A percentile compares a stretch with the other conserved stretches of the same genome.
phyloP scores from a whole-genome alignment of 495 filamentous ascomycete species.

The Evernia prunastri region DNA sequence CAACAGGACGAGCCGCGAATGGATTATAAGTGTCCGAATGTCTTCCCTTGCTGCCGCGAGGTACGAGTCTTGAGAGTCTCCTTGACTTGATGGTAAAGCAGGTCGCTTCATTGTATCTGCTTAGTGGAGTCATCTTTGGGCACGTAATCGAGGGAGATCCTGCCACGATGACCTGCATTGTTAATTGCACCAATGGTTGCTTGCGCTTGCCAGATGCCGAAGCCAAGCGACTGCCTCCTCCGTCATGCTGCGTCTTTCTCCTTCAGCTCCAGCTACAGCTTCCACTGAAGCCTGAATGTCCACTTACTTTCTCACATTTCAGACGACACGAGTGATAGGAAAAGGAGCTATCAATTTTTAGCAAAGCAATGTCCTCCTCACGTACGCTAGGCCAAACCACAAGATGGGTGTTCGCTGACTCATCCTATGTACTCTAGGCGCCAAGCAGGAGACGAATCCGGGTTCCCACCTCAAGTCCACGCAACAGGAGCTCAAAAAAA shows the following conservation, averaged over 20 bases:
- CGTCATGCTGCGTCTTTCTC: background rate
- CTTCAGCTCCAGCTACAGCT: background rate
- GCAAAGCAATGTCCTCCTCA: conserved; percentile 17
- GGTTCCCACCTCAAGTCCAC: conserved; percentile 59
- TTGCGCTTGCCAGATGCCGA: background rate
- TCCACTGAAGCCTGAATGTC: background rate
- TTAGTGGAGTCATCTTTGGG: background rate
- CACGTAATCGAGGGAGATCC: background rate
- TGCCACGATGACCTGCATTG: background rate
- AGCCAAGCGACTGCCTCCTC: background rate
- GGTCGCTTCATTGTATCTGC: too few relatives aligned
- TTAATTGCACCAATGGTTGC: background rate
- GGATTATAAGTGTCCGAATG: background rate
- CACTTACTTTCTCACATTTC: background rate
- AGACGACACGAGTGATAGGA: background rate
- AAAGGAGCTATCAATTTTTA: background rate
- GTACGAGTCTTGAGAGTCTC: background rate
- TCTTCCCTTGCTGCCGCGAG: background rate
- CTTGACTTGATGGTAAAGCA: background rate
- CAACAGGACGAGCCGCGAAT: too few relatives aligned
- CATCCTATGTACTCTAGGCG: conserved; percentile 48
- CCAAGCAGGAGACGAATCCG: conserved; percentile 55
- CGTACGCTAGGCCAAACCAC: conserved; percentile 42
- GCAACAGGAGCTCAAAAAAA: conserved; percentile 54
- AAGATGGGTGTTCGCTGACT: conserved; percentile 23